Evolutionary conservation across 2,329 filamentous ascomycete species (phyloP), one percentile per base, ranked within the genome.

Genomic region (Hirsutella minnesotensis): DNA sequence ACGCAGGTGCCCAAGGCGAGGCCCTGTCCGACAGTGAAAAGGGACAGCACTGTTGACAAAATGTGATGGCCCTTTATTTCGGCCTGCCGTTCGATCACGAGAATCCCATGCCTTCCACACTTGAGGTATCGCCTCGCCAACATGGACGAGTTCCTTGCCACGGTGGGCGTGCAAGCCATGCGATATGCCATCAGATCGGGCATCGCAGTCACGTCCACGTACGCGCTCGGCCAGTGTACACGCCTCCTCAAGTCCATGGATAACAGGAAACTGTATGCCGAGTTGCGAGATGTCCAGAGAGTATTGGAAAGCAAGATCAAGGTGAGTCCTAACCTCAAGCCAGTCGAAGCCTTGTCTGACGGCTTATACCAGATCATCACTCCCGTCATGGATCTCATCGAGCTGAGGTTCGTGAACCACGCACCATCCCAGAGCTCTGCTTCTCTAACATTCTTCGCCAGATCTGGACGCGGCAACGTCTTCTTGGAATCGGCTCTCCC

Each of bases 171-270:
- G 39, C 86, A 94, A 66, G 86, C 86, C 40, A 82, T 94, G 74
- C 94, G 87, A 66, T 94, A 92, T 75, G 88, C 88, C 58, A 89
- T 95, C 54, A 73, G 85, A 40, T 89, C 87, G 16, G 88, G 88
- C 40, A 81, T 96, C 51, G 79, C 84, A 39, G 75, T 95, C 50
- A 95, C 89, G 2, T 87, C 86, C 41, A 79, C 74, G 33, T 94
- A 88, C 65, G 86, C 88, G n/a, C 72, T 95, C 48, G 77, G 77
- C 45, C 87, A 95, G 62, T 88, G 84, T 44, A 79, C 82, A 1
- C 77, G 83, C 35, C 67, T 95, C 12, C 68, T 95, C 45, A 86
- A 83, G 68, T 81, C 78, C 34, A 80, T 92, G 13, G 79, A 87
- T 52, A 77, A 88, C 54, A 75, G 73, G 51, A 73, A 79, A 22